Evolutionary conservation across 805 yeast species (phyloP).

Genomic region (Metschnikowia peoriensis): DNA sequence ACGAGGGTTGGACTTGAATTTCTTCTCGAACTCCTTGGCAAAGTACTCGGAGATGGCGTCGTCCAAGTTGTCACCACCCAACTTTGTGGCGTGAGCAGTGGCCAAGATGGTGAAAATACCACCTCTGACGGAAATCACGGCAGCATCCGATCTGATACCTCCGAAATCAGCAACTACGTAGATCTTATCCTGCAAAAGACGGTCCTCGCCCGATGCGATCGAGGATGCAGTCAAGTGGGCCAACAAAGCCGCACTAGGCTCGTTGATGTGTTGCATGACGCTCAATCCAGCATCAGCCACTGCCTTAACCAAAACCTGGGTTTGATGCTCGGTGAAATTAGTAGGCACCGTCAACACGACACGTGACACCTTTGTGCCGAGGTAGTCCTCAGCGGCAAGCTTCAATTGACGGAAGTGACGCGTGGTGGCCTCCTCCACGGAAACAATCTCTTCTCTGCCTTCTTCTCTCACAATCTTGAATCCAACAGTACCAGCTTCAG

Average conservation of each 20-base stretch:
- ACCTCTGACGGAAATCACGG: constrained; percentile 89
- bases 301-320: constrained; percentile 56
- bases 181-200: constrained; percentile 60
- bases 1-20: constrained; percentile 76
- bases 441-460: constrained; percentile 50
- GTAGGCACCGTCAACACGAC: constrained; percentile 91
- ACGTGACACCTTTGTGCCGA: constrained; percentile 77
- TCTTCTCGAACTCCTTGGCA: constrained; percentile 92
- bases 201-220: constrained; percentile 32
- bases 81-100: constrained; percentile 73
- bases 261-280: constrained; percentile 84
- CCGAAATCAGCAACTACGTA: constrained; percentile 96
- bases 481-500: constrained; percentile 62
- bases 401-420: constrained; percentile 83
- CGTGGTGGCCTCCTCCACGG: constrained; percentile 74
- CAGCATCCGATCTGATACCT: constrained; percentile 93
- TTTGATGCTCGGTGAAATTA: constrained; percentile 74
- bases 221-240: constrained; percentile 60
- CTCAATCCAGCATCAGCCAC: constrained; percentile 72
- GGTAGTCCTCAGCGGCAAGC: constrained; percentile 88
- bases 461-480: constrained; percentile 57
- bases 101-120: constrained; percentile 89
- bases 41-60: constrained; percentile 75
- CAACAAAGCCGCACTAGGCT: constrained; percentile 87
- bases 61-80: constrained; percentile 90